Evolutionary conservation across 345 rosid genomes (phyloP).

Genomic region (Hypericum perforatum): DNA sequence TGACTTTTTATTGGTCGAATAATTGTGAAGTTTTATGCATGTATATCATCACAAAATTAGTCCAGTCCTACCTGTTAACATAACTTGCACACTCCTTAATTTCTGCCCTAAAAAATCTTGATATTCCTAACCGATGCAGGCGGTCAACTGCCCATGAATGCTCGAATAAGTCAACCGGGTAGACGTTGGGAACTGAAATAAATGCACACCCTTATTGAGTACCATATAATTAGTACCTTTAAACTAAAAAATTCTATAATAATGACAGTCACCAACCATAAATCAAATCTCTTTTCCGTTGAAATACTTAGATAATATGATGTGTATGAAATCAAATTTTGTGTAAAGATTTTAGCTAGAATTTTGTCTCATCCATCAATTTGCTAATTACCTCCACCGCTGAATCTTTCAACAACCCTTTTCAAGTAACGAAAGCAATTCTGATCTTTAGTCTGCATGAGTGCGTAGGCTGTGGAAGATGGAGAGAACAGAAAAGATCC

Average conservation of each 20-base stretch:
- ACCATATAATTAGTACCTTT: not conserved
- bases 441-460: conserved; percentile 61
- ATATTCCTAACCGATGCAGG: conserved; percentile 75
- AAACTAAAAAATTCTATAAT: not conserved
- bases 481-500: conserved; percentile 97
- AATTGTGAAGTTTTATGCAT: too few species aligned
- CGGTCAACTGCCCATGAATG: conserved; percentile 89
- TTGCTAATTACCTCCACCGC: conserved; percentile 73
- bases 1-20: too few species aligned
- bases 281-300: too few species aligned
- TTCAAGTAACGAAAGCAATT: conserved; percentile 53
- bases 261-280: not conserved
- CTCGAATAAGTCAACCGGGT: conserved; percentile 89
- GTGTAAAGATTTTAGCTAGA: too few species aligned
- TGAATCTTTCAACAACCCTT: conserved; percentile 51
- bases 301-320: too few species aligned
- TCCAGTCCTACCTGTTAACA: conserved; percentile 38
- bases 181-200: conserved; percentile 65
- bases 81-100: conserved; percentile 54
- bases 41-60: too few species aligned
- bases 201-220: not conserved
- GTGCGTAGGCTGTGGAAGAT: conserved; percentile 88
- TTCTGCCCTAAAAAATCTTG: conserved; percentile 67
- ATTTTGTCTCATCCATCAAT: too few species aligned
- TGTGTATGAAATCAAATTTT: too few species aligned